phyloP scores from a whole-genome alignment of 2,329 filamentous ascomycete genomes.

The Colletotrichum aenigma region DNA sequence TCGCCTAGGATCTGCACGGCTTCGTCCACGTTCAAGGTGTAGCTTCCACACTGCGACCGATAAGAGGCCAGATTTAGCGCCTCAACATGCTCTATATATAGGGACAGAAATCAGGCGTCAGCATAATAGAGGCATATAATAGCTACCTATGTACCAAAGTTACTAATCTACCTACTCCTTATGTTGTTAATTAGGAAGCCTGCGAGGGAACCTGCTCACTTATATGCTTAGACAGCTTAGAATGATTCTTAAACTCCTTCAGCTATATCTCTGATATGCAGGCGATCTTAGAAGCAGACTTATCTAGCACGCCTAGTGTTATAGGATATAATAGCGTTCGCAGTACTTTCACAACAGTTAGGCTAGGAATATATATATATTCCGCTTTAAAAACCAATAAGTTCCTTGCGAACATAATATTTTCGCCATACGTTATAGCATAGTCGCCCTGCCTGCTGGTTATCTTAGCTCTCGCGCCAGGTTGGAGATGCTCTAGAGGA shows the following conservation, averaged over 20 bases:
- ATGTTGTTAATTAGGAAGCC: not conserved
- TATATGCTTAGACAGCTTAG: not conserved
- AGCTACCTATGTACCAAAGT: not conserved
- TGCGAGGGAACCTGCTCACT: not conserved
- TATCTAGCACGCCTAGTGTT: not conserved
- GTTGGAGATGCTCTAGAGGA: not conserved
- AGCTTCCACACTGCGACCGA: not conserved
- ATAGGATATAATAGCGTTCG: not conserved
- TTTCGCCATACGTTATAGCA: not conserved
- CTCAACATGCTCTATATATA: not conserved
- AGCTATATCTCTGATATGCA: not conserved
- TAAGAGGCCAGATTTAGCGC: not conserved
- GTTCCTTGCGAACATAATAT: not conserved
- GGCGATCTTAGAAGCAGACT: not conserved
- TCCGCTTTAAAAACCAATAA: not conserved
- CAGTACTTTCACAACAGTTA: not conserved
- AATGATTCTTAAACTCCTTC: not conserved
- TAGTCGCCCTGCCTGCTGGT: not conserved
- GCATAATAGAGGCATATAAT: not conserved
- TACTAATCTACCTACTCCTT: not conserved
- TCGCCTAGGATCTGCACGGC: not conserved
- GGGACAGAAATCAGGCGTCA: not conserved
- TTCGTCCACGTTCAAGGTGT: not conserved
- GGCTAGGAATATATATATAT: not conserved
- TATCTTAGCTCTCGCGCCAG: not conserved